Base-by-base conservation (phyloP, 176 grass and related monocot species). In the Bromus sterilis region DNA sequence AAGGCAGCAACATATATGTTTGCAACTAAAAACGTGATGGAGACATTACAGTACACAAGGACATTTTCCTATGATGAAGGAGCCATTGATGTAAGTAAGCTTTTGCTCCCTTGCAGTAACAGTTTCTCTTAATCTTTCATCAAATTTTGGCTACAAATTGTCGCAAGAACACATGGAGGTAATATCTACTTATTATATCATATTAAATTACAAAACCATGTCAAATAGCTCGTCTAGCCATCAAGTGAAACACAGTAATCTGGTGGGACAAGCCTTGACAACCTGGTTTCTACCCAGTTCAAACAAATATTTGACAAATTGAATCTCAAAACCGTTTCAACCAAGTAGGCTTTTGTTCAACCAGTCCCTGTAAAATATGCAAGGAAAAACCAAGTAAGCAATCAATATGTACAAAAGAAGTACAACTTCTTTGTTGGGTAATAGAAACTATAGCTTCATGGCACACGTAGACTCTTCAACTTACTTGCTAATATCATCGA, bases 401-500 rank as follows among this genome's bases (percentile, higher is more conserved):
- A 36, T 44, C 16, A 88, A 39, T 24, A 78, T 77, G 71, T n/a
- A 75, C 56, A 36, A 44, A 46, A 36, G 5, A 67, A 41, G 1
- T 4, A 7, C 3, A 5, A 69, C 36, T 41, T 26, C 66, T 69
- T 26, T 10, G n/a, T 69, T 35, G n/a, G 56, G 36, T 46, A 48
- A 18, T 48, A 48, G 1, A 48, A 48, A 16, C 44, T 48, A 48
- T 18, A 48, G 4, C 44, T 48, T 48, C 43, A 46, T 46, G 44
- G 6, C 15, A 48, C 15, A 16, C 5, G 43, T 46, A 46, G 14
- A 46, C 43, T 46, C 43, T 6, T 48, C 1, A 0, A 73, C 93
- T 85, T 89, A 99, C 96, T 90, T 99, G 96, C 96, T 95, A 59
- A 99, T 95, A 80, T 99, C 96, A 91, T 95, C 87, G 24, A 99